Evolutionary conservation across 352 stramenopile species (phyloP).

Genomic region (Thalassiosira mediterranea): DNA sequence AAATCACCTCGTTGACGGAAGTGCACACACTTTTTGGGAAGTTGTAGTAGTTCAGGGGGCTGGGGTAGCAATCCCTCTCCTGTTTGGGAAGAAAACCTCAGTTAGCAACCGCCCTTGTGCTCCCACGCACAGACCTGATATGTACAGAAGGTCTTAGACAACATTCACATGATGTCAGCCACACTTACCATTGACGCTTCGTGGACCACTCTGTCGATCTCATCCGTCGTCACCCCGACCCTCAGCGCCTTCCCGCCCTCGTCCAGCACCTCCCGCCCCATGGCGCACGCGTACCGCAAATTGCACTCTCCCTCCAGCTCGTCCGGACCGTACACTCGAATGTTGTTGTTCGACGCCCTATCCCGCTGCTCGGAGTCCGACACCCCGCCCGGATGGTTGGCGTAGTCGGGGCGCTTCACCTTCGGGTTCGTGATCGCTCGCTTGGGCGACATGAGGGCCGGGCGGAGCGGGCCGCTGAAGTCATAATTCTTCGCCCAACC

Average conservation of each 20-base stretch:
- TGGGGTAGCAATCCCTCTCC: slow-evolving; percentile 91
- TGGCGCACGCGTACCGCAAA: slow-evolving; percentile 90
- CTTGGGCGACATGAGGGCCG: slow-evolving; percentile 66
- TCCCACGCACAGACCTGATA: too few species aligned
- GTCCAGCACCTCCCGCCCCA: slow-evolving; percentile 89
- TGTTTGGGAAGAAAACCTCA: too few species aligned
- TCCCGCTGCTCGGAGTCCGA: slow-evolving; percentile 73
- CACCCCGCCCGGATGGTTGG: slow-evolving; percentile 70
- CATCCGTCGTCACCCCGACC: slow-evolving; percentile 93
- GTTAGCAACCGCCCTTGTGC: too few species aligned
- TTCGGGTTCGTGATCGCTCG: slow-evolving; percentile 50
- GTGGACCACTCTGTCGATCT: slow-evolving; percentile 97
- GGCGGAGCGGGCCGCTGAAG: slow-evolving; percentile 68
- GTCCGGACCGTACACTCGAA: slow-evolving; percentile 91
- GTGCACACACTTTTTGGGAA: slow-evolving; percentile 84
- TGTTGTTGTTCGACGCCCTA: slow-evolving; percentile 65
- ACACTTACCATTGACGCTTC: slow-evolving; percentile 81
- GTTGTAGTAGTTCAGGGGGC: slow-evolving; percentile 96
- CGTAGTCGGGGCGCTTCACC: slow-evolving; percentile 72
- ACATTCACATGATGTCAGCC: too few species aligned
- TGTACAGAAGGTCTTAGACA: too few species aligned
- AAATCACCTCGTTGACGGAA: slow-evolving; percentile 95
- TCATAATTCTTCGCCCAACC: slow-evolving; percentile 51
- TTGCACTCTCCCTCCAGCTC: slow-evolving; percentile 89
- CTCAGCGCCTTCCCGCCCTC: slow-evolving; percentile 89